Base-by-base conservation (phyloP, 2,329 filamentous ascomycete species). In the Ophiosphaerella korrae region DNA sequence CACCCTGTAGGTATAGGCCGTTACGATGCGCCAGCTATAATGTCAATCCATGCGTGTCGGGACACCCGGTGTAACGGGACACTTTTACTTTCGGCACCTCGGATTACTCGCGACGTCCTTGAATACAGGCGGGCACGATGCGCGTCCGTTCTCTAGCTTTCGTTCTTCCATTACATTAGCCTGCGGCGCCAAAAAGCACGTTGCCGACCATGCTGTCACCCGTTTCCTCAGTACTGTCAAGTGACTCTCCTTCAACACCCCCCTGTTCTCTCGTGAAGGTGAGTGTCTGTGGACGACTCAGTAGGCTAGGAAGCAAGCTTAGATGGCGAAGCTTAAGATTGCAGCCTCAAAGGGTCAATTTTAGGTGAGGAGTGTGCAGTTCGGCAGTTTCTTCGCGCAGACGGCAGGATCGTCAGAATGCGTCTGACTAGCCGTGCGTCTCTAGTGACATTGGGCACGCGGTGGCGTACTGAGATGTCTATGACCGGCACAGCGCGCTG, bases 1-100 rank as follows among this genome's bases (percentile, higher is more conserved):
- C n/a, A n/a, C n/a, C n/a, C n/a, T n/a, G n/a, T n/a, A n/a, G n/a
- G n/a, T n/a, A n/a, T n/a, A n/a, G n/a, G n/a, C n/a, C n/a, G n/a
- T n/a, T n/a, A n/a, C n/a, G n/a, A n/a, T n/a, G n/a, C n/a, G n/a
- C n/a, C n/a, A n/a, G n/a, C n/a, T n/a, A n/a, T n/a, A n/a, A n/a
- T n/a, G n/a, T n/a, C n/a, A n/a, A 12, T 36, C 48, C 57, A 57
- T 48, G 50, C 52, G 44, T 57, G 48, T 48, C 24, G 24, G 24
- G 24, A 26, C 24, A 26, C 24, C 24, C 24, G 24, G 24, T 8
- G 24, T 26, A 8, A 26, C 24, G 24, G 24, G 24, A 26, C 24
- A 8, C 24, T 26, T 26, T 26, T 26, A 5, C 24, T 26, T 26
- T 26, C 24, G 24, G 24, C 24, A 26, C 24, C 24, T 26, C 24